phyloP scores from a whole-genome alignment of 169 alveolate genomes.

The Cryptosporidium baileyi region DNA sequence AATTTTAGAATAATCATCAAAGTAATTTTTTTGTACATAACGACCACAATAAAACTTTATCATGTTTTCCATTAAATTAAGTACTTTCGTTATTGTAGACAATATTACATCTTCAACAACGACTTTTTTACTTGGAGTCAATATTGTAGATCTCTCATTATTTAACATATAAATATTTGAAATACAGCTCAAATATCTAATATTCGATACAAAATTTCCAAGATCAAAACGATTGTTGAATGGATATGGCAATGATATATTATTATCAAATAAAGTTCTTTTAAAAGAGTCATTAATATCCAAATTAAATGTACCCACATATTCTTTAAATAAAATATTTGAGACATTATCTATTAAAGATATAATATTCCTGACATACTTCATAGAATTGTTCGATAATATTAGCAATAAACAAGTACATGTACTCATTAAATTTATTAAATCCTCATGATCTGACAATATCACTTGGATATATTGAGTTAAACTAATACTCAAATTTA shows the following conservation, averaged over 20 bases:
- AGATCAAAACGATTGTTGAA: not conserved
- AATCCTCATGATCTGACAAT: not conserved
- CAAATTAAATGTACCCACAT: not conserved
- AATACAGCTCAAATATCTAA: conserved; percentile 12
- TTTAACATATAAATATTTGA: not conserved
- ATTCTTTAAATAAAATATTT: not conserved
- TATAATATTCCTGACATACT: not conserved
- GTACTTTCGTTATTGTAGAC: not conserved
- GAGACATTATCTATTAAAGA: not conserved
- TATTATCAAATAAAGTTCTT: not conserved
- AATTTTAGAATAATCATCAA: not conserved
- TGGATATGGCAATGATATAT: not conserved
- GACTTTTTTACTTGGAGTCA: not conserved
- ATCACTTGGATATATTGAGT: conserved; percentile 26
- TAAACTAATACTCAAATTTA: conserved; percentile 10
- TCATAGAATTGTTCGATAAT: not conserved
- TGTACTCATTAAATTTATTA: not conserved
- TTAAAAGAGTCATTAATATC: not conserved
- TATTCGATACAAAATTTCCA: conserved; percentile 3
- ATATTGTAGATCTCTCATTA: conserved; percentile 14
- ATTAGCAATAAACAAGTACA: conserved; percentile 42
- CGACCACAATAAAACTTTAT: not conserved
- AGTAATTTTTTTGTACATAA: not conserved
- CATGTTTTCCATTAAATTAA: not conserved
- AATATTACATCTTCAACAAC: not conserved